Conservation (phyloP, 768 basidiomycete species). For the Russula olivacea region DNA sequence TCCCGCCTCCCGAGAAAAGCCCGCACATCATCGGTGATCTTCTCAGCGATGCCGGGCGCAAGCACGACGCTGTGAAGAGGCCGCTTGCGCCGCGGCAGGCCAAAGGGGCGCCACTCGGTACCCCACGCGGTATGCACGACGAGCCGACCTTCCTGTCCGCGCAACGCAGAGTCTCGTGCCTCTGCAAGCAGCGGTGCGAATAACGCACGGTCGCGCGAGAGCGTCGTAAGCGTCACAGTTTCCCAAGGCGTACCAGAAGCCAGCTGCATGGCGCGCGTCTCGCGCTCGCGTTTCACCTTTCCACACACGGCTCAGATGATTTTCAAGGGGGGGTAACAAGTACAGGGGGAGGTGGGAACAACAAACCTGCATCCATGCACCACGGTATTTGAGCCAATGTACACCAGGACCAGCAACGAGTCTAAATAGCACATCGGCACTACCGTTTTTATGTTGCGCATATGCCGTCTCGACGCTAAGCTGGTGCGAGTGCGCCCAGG, state of each 20-base stretch:
- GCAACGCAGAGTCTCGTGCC: slow-evolving; percentile 84
- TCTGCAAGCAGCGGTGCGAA: slow-evolving; percentile 80
- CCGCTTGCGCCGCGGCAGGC: slow-evolving; percentile 81
- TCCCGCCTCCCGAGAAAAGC: slow-evolving; percentile 76
- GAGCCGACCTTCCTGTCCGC: slow-evolving; percentile 85
- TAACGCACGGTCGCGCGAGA: slow-evolving; percentile 77
- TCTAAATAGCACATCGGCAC: slow-evolving; percentile 81
- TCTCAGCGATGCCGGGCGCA: slow-evolving; percentile 73
- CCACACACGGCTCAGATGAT: slow-evolving; percentile 29
- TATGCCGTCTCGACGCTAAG: slow-evolving; percentile 91
- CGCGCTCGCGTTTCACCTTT: slow-evolving; percentile 86
- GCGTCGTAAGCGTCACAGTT: slow-evolving; percentile 88
- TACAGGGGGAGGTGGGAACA: no score
- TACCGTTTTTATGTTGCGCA: slow-evolving; percentile 86
- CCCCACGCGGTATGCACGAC: slow-evolving; percentile 97
- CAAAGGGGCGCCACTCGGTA: slow-evolving; percentile 93
- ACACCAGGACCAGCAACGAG: slow-evolving; percentile 95
- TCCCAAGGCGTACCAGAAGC: slow-evolving; percentile 96
- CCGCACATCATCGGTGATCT: slow-evolving; percentile 72
- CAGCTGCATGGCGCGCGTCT: slow-evolving; percentile 85
- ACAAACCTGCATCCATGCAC: slow-evolving; percentile 88
- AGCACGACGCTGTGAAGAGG: slow-evolving; percentile 87
- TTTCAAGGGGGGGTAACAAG: no score
- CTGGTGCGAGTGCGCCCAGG: slow-evolving; percentile 77
- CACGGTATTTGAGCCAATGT: slow-evolving; percentile 85